Conservation (phyloP, 2,329 filamentous ascomycete genomes). For the Volutella citrinella region DNA sequence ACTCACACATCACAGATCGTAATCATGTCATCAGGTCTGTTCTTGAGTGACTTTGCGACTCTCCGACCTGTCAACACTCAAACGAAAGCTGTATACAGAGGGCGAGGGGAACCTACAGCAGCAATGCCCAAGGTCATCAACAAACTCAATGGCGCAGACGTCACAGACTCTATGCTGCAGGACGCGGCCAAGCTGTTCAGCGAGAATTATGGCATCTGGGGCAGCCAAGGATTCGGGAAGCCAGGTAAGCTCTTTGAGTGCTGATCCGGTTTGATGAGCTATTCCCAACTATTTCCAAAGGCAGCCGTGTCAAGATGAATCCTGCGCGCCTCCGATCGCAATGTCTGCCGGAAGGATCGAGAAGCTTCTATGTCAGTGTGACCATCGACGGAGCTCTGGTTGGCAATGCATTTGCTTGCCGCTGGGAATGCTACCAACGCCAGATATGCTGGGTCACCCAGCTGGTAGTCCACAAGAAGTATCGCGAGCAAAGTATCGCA, state of each 20-base stretch:
- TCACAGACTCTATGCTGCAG: slow-evolving; percentile 34
- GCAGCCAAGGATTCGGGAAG: background rate
- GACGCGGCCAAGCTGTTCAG: slow-evolving; percentile 36
- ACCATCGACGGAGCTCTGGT: slow-evolving; percentile 23
- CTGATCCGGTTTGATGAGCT: background rate
- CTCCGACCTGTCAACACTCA: too few relatives aligned
- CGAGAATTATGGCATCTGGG: slow-evolving; percentile 32
- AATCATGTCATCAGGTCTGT: too few relatives aligned
- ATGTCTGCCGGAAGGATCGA: background rate
- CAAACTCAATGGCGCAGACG: background rate
- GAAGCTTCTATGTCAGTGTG: slow-evolving; percentile 28
- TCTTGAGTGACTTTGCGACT: too few relatives aligned
- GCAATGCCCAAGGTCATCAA: background rate
- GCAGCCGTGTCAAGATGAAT: slow-evolving; percentile 7
- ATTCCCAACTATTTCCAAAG: background rate
- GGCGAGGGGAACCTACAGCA: background rate
- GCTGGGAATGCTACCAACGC: background rate
- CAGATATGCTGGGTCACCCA: slow-evolving; percentile 40
- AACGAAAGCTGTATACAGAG: too few relatives aligned
- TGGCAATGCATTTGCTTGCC: slow-evolving; percentile 1
- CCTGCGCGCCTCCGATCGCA: background rate
- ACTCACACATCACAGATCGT: too few relatives aligned
- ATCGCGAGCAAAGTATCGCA: slow-evolving; percentile 35
- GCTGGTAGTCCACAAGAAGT: slow-evolving; percentile 34
- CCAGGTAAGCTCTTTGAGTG: background rate